Evolutionary conservation across 129 eudicot genomes (phyloP), one percentile per base, ranked within the genome.

Genomic region (Lactuca saligna): DNA sequence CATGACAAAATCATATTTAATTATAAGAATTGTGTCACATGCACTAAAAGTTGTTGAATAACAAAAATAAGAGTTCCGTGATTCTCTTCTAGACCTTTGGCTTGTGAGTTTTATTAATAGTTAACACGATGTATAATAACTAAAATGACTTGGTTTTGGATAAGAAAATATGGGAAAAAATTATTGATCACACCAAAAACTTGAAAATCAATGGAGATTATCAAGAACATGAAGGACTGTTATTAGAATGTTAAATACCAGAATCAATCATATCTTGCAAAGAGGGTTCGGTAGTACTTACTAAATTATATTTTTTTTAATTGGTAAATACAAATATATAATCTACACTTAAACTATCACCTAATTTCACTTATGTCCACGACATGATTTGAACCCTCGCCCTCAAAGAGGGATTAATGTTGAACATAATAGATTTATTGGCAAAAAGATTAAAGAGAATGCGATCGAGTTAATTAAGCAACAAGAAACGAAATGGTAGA

Each of bases 31-130:
- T 63, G 16, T 17, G 25, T 8, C 68, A 41, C 68, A 63, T 63
- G 54, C 17, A 9, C 51, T 61, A 37, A 62, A 62, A 16, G 31
- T 37, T 62, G 11, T 39, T 15, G 44, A 63, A 63, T 63, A 41
- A 42, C 17, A 63, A 17, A 8, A 63, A 41, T 14, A 42, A 15
- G 17, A 44, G 69, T 63, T 46, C 4, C 39, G 55, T 63, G 55
- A 63, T 63, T 63, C 17, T 33, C 51, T 46, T 46, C n/a, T 46
- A 10, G 51, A 46, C 51, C 51, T 46, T 12, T 46, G 51, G n/a
- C 51, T 46, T 46, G 51, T n/a, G 51, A 46, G 1, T 46, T 46
- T 46, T 42, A 46, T 46, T 46, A 46, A 46, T 12, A 46, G 3
- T 46, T 46, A 46, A 46, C 51, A 46, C 51, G 1, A 44, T 10